A percentile compares a stretch with the other conserved stretches of the same genome.
Evolutionary conservation across 2,329 filamentous ascomycete species (phyloP).

Genomic region (Beauveria medogensis): DNA sequence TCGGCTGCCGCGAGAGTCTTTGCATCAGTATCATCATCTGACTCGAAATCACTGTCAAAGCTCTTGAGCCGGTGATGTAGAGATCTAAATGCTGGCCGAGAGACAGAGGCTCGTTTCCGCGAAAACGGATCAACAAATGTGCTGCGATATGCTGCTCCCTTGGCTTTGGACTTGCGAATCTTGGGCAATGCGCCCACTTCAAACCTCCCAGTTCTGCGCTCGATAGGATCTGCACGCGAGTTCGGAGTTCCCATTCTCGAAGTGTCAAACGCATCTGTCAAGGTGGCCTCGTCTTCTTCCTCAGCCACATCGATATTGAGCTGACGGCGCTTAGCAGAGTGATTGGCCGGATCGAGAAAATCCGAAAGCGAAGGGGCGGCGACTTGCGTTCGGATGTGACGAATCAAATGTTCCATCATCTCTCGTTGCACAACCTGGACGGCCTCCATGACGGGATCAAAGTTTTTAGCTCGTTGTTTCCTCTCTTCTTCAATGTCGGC

Average conservation of each 20-base stretch:
- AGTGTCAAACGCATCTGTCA: conserved; percentile 54
- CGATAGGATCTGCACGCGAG: conserved; percentile 51
- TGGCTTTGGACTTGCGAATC: conserved; percentile 61
- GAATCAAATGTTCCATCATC: conserved; percentile 76
- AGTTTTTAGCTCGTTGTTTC: conserved; percentile 72
- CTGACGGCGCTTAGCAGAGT: conserved; percentile 69
- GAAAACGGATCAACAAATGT: conserved; percentile 62
- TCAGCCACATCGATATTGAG: conserved; percentile 67
- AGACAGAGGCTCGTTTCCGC: conserved; percentile 50
- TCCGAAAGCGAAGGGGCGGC: conserved; percentile 73
- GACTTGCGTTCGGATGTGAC: conserved; percentile 81
- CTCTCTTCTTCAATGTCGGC: conserved; percentile 86
- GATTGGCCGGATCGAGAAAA: conserved; percentile 74
- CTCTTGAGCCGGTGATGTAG: conserved; percentile 66
- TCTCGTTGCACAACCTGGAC: conserved; percentile 71
- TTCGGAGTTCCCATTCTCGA: conserved; percentile 58
- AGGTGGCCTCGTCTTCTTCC: conserved; percentile 44
- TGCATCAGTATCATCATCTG: conserved; percentile 68
- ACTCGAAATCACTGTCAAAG: conserved; percentile 67
- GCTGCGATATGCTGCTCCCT: conserved; percentile 45
- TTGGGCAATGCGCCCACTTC: conserved; percentile 59
- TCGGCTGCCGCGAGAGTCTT: conserved; percentile 54
- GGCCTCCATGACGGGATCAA: conserved; percentile 85
- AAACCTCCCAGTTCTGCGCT: conserved; percentile 50
- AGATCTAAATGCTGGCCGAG: conserved; percentile 60